Evolutionary conservation across 345 rosid genomes (phyloP).

Genomic region (Eucalyptus camaldulensis): DNA sequence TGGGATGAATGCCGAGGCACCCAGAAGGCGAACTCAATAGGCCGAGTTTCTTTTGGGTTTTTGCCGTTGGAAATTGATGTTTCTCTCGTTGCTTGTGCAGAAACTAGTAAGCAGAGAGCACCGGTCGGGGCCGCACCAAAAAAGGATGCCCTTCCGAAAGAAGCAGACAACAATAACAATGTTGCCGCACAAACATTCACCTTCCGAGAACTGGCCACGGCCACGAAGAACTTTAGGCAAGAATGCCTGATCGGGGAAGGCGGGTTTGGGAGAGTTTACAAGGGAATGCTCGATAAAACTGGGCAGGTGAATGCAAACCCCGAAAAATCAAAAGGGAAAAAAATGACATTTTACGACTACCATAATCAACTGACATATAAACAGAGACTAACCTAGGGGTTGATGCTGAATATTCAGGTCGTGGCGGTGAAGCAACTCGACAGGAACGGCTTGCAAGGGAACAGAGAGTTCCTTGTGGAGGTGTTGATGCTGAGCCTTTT

Average conservation of each 20-base stretch:
- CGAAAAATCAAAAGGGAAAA: neutral
- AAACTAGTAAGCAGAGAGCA: neutral
- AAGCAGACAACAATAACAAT: constrained; percentile 14
- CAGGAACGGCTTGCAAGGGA: constrained; percentile 58
- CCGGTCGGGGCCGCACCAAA: neutral
- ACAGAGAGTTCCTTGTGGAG: constrained; percentile 55
- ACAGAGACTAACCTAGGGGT: neutral
- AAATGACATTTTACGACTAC: neutral
- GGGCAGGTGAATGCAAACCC: constrained; percentile 30
- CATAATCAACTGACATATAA: neutral
- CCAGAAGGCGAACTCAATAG: neutral
- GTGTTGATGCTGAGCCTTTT: constrained; percentile 54
- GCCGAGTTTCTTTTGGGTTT: neutral
- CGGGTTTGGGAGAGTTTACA: constrained; percentile 91
- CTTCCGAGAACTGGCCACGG: constrained; percentile 73
- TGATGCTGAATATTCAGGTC: constrained; percentile 3
- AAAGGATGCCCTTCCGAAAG: constrained; percentile 9
- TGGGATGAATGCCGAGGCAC: neutral
- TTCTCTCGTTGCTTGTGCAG: neutral
- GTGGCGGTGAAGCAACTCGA: constrained; percentile 68
- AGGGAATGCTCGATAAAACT: constrained; percentile 53
- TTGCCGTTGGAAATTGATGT: neutral
- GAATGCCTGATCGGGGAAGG: constrained; percentile 95
- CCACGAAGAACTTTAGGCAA: constrained; percentile 79
- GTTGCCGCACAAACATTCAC: constrained; percentile 69